A percentile compares a stretch with the other conserved stretches of the same genome.
Conservation (phyloP, 768 basidiomycete genomes). For the Panaeolus papilionaceus region DNA sequence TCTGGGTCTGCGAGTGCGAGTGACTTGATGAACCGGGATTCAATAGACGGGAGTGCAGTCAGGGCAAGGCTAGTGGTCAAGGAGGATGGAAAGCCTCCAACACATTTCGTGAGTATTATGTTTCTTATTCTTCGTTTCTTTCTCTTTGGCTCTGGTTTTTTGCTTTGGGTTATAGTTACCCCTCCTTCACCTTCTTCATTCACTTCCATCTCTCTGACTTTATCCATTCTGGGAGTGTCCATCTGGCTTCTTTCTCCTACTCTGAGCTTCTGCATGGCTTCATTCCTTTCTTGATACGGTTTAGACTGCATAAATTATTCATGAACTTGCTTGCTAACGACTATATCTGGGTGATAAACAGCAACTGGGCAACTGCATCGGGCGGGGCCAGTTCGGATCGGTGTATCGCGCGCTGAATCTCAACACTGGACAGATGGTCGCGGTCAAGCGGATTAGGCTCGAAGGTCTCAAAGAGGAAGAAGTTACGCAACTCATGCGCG, state of each 20-base stretch:
- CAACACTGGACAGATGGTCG: conserved; percentile 96
- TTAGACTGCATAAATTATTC: conserved; percentile 16
- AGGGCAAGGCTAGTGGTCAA: conserved; percentile 76
- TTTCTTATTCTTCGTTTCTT: conserved; percentile 9
- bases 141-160: conserved; percentile 14
- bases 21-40: conserved; percentile 67
- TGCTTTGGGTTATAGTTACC: conserved; percentile 10
- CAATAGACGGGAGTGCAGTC: conserved; percentile 66
- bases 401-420: conserved; percentile 95
- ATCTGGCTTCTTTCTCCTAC: conserved; percentile 21
- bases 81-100: conserved; percentile 81
- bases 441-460: conserved; percentile 94
- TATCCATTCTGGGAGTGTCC: conserved; percentile 8
- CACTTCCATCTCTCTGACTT: background rate
- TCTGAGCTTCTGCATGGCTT: conserved; percentile 23
- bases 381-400: conserved; percentile 95
- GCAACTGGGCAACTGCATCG: conserved; percentile 99
- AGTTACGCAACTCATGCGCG: conserved; percentile 88
- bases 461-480: conserved; percentile 93
- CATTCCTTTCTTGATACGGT: conserved; percentile 18
- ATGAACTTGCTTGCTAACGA: conserved; percentile 11
- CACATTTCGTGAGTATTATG: conserved; percentile 74
- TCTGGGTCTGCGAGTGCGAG: conserved; percentile 64
- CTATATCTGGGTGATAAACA: conserved; percentile 36
- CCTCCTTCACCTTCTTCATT: conserved; percentile 8